Percentiles rank a stretch among this genome's conserved stretches.
Conservation (phyloP, 2,329 filamentous ascomycete genomes). For the Trichoderma polysporum region DNA sequence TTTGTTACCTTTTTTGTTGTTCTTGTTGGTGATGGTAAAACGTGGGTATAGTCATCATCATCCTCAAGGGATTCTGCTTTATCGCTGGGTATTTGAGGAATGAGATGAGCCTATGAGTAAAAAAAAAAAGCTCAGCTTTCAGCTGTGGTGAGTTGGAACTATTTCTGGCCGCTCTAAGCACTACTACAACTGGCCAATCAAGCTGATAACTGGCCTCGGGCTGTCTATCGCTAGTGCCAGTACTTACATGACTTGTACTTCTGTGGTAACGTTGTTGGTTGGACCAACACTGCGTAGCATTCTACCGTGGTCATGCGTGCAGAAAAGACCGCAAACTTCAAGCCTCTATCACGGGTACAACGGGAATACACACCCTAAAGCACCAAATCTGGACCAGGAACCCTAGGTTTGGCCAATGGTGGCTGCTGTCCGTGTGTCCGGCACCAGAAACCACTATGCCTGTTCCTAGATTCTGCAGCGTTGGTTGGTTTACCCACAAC, state of each 20-base stretch:
- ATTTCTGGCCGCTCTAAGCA: neutral
- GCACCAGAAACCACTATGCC: conserved; percentile 28
- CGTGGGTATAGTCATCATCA: neutral
- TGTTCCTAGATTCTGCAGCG: conserved; percentile 33
- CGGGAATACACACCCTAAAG: conserved; percentile 1
- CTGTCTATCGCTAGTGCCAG: neutral
- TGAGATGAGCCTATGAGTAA: neutral
- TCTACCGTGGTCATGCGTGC: neutral
- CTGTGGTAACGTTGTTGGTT: neutral
- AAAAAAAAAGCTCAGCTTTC: neutral
- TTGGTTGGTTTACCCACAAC: neutral
- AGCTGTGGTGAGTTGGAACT: neutral
- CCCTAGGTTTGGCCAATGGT: conserved; percentile 7
- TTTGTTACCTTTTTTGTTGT: too few relatives aligned
- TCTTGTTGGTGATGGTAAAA: neutral
- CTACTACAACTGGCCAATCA: conserved; percentile 1
- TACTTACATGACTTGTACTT: neutral
- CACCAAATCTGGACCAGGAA: neutral
- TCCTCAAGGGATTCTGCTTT: neutral
- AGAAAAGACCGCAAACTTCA: conserved; percentile 3
- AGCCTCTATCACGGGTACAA: neutral
- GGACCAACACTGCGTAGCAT: neutral
- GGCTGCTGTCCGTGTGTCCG: neutral
- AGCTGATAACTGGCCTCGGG: neutral
- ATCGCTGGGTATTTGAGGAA: neutral